Percentiles rank a stretch among this genome's conserved stretches.
Conservation (phyloP, 495 filamentous ascomycete species). For the Neurospora tetraspora region DNA sequence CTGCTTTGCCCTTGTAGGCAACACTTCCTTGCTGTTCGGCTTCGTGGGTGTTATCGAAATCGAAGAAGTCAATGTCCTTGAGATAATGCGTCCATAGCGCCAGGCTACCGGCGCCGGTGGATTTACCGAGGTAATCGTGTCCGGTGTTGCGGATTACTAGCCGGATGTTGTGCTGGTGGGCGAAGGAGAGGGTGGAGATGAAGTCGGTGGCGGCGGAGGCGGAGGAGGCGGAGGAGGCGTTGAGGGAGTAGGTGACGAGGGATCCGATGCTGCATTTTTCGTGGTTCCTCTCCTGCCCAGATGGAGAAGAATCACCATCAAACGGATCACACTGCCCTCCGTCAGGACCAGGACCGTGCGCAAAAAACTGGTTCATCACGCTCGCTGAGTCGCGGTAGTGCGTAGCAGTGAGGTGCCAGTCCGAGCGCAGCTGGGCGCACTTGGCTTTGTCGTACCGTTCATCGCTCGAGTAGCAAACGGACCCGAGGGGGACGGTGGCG, state of each 20-base stretch:
- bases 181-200: conserved; percentile 31
- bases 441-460: conserved; percentile 5
- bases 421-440: conserved; percentile 5
- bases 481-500: conserved; percentile 35
- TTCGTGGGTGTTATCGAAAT: conserved; percentile 18
- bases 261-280: conserved; percentile 37
- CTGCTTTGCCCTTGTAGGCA: conserved; percentile 29
- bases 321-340: background rate
- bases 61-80: conserved; percentile 32
- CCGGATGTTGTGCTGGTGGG: conserved; percentile 25
- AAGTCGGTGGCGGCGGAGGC: conserved; percentile 25
- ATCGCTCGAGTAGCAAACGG: conserved; percentile 27
- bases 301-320: too few species aligned
- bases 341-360: background rate
- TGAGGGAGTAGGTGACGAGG: conserved; percentile 42
- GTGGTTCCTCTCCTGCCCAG: too few species aligned
- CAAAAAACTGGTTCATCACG: conserved; percentile 33
- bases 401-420: conserved; percentile 11
- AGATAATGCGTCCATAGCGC: conserved; percentile 40
- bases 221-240: conserved; percentile 22
- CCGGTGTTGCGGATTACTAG: conserved; percentile 34
- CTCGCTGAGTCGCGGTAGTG: conserved; percentile 34
- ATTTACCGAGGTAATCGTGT: conserved; percentile 33
- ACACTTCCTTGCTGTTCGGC: background rate
- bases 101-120: conserved; percentile 36